phyloP scores from a whole-genome alignment of 148 eudicot genomes.

The Pharnaceum exiguum region DNA sequence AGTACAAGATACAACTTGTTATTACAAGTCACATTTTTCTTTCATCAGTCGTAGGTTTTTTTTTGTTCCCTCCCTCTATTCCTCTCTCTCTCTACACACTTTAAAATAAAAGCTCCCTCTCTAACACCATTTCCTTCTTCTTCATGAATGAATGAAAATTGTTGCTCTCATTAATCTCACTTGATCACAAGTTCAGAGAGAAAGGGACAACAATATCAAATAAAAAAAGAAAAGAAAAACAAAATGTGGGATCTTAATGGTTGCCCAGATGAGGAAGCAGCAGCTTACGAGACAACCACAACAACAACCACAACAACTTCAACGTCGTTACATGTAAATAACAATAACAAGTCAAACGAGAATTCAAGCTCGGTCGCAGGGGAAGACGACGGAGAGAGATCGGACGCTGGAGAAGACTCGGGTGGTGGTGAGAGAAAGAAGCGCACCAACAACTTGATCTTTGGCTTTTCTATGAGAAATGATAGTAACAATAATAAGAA shows the following conservation, averaged over 20 bases:
- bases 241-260: constrained; percentile 97
- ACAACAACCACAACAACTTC: too few relatives aligned
- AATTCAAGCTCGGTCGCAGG: constrained; percentile 61
- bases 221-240: neutral
- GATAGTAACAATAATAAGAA: neutral
- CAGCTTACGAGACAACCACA: too few relatives aligned
- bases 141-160: neutral
- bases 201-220: too few relatives aligned
- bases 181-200: neutral
- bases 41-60: constrained; percentile 38
- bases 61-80: neutral
- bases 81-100: neutral
- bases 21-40: constrained; percentile 30
- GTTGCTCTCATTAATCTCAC: neutral
- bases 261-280: constrained; percentile 42
- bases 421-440: constrained; percentile 16
- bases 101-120: too few relatives aligned
- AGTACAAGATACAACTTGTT: too few relatives aligned
- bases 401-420: constrained; percentile 27
- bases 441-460: constrained; percentile 38
- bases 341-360: constrained; percentile 33
- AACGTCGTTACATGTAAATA: constrained; percentile 34
- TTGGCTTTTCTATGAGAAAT: constrained; percentile 49
- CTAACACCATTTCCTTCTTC: too few relatives aligned
- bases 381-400: constrained; percentile 32